Base-by-base conservation (phyloP, 371 early-diverging fungal species). In the Basidiobolus meristosporus region DNA sequence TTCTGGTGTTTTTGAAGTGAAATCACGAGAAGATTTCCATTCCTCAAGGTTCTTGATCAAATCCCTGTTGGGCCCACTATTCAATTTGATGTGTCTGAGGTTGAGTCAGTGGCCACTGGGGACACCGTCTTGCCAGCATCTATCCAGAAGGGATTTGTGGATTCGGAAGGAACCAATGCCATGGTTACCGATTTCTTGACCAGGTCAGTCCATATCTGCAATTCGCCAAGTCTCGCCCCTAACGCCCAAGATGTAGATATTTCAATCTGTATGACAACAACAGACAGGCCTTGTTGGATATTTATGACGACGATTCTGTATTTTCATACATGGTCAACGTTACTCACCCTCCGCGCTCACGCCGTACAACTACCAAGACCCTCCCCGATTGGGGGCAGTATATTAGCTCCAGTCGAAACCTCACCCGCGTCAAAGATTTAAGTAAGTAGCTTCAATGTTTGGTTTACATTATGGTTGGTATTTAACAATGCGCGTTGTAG, bases 361-460 rank as follows among this genome's bases (percentile, higher is more conserved):
- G 11, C 7, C 36, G 36, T 11, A 21, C 19, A 36, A 19, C 36
- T 4, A 19, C 11, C 7, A 19, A 16, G 11, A 16, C 19, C 3
- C 16, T 19, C 10, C 19, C 21, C 3, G 21, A 36, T 21, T 36
- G 36, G 36, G 21, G 21, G 9, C 11, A 19, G 4, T 36, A 36
- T 10, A 36, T 36, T 10, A 36, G 21, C 11, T 36, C 36, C 11
- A 36, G 36, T 36, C 36, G 36, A 19, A 36, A 36, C 21, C 36
- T 36, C 11, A 19, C 21, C 21, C 36, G 36, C 11, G 18, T 36
- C 19, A 21, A 36, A 21, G 21, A 36, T 19, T 21, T 19, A 36
- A 14, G 36, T 36, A 36, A 15, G 36, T 7, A 21, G 4, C 3
- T 19, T 17, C 16, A 4, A 36, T 11, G 14, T 17, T 17, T 10